Percentiles rank a stretch among this genome's conserved stretches.
These are phyloP conservation scores for Lentinula lateritia DNA, from an alignment of 768 basidiomycete genomes.

Conservation along the genomic window DNA sequence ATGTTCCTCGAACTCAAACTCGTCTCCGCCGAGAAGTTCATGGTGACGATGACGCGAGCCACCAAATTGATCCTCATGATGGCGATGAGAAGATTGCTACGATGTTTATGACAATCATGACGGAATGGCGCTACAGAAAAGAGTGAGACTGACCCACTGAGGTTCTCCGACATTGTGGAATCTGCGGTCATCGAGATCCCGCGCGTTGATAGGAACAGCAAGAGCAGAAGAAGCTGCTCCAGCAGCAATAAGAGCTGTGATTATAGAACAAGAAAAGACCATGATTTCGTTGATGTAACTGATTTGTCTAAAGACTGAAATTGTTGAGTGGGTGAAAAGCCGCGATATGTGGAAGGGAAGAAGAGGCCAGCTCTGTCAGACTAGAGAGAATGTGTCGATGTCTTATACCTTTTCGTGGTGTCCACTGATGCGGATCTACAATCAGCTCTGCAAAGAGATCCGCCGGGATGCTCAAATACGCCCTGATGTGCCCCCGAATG, in stretches of 20 bases:
- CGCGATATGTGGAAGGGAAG: not conserved
- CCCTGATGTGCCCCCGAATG: too few relatives aligned
- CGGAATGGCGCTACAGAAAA: too few relatives aligned
- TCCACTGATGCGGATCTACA: not conserved
- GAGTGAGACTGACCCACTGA: not conserved
- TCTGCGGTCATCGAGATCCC: too few relatives aligned
- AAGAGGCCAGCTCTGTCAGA: not conserved
- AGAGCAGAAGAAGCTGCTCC: not conserved
- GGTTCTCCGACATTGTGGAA: not conserved
- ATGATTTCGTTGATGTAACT: not conserved
- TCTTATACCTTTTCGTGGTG: not conserved
- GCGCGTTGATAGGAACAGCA: not conserved
- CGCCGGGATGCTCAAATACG: too few relatives aligned
- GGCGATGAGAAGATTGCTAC: not conserved
- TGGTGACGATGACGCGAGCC: not conserved
- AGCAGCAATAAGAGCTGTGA: not conserved
- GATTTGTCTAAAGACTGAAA: not conserved
- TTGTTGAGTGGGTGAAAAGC: not conserved
- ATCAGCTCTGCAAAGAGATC: too few relatives aligned
- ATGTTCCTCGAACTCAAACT: not conserved
- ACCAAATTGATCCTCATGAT: not conserved
- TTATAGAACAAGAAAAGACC: not conserved
- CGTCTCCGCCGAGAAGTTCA: not conserved
- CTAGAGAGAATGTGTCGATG: not conserved
- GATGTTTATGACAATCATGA: too few relatives aligned